These are phyloP conservation scores for Tolypocladium ovalisporum DNA, from an alignment of 2,329 filamentous ascomycete genomes.

Conservation along the genomic window DNA sequence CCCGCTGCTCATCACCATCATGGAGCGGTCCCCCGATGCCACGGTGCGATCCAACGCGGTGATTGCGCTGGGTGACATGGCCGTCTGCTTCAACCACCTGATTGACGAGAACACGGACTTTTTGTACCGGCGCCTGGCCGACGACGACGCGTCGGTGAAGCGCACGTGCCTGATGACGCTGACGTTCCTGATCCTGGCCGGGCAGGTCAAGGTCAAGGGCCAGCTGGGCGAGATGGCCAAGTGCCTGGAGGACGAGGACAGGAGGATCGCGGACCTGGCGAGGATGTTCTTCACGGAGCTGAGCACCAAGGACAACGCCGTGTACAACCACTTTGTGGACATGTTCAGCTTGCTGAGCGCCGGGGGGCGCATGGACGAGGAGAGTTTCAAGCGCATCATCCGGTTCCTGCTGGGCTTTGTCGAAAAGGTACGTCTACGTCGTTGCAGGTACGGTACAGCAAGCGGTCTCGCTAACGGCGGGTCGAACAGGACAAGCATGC, in stretches of 20 bases:
- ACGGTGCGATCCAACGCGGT: slow-evolving; percentile 94
- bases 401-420: slow-evolving; percentile 93
- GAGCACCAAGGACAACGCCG: slow-evolving; percentile 94
- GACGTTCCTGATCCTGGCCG: slow-evolving; percentile 91
- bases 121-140: slow-evolving; percentile 84
- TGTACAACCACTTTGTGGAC: slow-evolving; percentile 99
- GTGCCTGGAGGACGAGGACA: slow-evolving; percentile 92
- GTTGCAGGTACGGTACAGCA: too few relatives aligned
- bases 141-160: slow-evolving; percentile 82
- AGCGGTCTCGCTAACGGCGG: slow-evolving; percentile 7
- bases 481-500: slow-evolving; percentile 79
- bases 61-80: slow-evolving; percentile 96
- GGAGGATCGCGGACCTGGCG: slow-evolving; percentile 83
- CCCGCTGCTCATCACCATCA: slow-evolving; percentile 90
- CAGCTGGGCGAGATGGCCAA: slow-evolving; percentile 99
- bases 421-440: slow-evolving; percentile 63
- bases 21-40: slow-evolving; percentile 86
- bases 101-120: slow-evolving; percentile 99
- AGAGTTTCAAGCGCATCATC: slow-evolving; percentile 75
- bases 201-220: slow-evolving; percentile 98
- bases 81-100: slow-evolving; percentile 97
- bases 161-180: slow-evolving; percentile 96
- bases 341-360: slow-evolving; percentile 93
- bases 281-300: slow-evolving; percentile 98
- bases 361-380: slow-evolving; percentile 70